Conservation (phyloP, 2,329 filamentous ascomycete genomes). For the Nigrospora oryzae region DNA sequence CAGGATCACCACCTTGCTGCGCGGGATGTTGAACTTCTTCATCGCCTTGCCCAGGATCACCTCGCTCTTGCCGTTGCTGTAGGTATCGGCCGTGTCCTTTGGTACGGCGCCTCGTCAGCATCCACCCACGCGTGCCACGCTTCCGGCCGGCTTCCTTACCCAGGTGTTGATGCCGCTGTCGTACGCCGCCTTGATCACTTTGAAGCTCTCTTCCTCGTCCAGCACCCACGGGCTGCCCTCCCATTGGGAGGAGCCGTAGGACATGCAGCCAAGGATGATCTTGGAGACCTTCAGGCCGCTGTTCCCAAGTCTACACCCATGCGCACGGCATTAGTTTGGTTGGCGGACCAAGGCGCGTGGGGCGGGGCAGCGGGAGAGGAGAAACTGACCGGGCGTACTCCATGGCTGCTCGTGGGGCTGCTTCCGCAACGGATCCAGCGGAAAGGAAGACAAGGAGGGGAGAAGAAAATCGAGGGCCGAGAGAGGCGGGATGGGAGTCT, state of each 20-base stretch:
- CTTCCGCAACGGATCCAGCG: no score
- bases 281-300: slow-evolving; percentile 32
- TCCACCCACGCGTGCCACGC: not conserved
- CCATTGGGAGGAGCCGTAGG: slow-evolving; percentile 22
- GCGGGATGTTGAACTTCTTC: slow-evolving; percentile 53
- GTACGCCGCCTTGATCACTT: slow-evolving; percentile 28
- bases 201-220: slow-evolving; percentile 24
- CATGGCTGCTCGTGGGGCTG: no score
- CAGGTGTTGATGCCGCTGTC: slow-evolving; percentile 33
- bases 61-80: slow-evolving; percentile 55
- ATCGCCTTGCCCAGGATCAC: slow-evolving; percentile 56
- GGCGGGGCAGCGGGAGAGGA: no score
- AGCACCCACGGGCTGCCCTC: slow-evolving; percentile 24
- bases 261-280: slow-evolving; percentile 28
- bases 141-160: not conserved
- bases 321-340: not conserved
- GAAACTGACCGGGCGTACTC: no score
- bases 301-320: slow-evolving; percentile 21
- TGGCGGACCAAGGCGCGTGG: not conserved
- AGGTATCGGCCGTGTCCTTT: slow-evolving; percentile 42
- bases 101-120: not conserved
- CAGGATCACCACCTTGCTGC: slow-evolving; percentile 53
- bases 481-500: no score
- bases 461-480: no score
- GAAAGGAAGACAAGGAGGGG: no score